Evolutionary conservation across 164 flowering plant species (phyloP).

Genomic region (Amborella trichopoda): DNA sequence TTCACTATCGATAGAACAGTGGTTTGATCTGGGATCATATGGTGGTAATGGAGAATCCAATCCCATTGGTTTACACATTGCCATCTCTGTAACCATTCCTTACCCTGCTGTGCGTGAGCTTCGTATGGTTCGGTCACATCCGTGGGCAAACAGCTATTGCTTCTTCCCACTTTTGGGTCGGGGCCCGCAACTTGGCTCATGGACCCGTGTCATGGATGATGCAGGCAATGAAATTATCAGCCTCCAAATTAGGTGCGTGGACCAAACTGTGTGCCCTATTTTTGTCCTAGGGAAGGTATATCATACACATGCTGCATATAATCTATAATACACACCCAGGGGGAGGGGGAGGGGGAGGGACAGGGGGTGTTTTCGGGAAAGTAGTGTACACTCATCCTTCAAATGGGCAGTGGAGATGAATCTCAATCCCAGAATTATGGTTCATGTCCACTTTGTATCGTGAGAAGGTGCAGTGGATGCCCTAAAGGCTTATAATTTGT

Average conservation of each 20-base stretch:
- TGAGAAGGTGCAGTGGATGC: too few relatives aligned
- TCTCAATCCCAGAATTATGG: too few relatives aligned
- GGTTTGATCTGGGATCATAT: slow-evolving; percentile 42
- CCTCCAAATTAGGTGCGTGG: slow-evolving; percentile 75
- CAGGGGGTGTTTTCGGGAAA: too few relatives aligned
- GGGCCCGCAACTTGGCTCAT: slow-evolving; percentile 28
- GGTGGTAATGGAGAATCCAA: slow-evolving; percentile 33
- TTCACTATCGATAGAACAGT: slow-evolving; percentile 48
- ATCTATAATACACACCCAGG: too few relatives aligned
- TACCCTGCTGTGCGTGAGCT: slow-evolving; percentile 31
- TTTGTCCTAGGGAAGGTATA: too few relatives aligned
- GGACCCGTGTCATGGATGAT: slow-evolving; percentile 46
- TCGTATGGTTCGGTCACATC: slow-evolving; percentile 36
- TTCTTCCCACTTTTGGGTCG: slow-evolving; percentile 35
- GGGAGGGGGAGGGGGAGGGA: too few relatives aligned
- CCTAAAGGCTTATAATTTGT: too few relatives aligned
- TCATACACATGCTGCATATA: not conserved
- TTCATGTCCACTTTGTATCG: too few relatives aligned
- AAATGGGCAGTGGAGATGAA: too few relatives aligned
- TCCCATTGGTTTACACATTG: slow-evolving; percentile 49
- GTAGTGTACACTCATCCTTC: too few relatives aligned
- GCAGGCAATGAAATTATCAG: slow-evolving; percentile 40
- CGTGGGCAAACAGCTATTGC: slow-evolving; percentile 33
- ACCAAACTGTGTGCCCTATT: too few relatives aligned
- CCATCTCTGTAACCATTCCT: slow-evolving; percentile 64